phyloP scores from a whole-genome alignment of 306 rosid genomes.

The Malus sieversii region DNA sequence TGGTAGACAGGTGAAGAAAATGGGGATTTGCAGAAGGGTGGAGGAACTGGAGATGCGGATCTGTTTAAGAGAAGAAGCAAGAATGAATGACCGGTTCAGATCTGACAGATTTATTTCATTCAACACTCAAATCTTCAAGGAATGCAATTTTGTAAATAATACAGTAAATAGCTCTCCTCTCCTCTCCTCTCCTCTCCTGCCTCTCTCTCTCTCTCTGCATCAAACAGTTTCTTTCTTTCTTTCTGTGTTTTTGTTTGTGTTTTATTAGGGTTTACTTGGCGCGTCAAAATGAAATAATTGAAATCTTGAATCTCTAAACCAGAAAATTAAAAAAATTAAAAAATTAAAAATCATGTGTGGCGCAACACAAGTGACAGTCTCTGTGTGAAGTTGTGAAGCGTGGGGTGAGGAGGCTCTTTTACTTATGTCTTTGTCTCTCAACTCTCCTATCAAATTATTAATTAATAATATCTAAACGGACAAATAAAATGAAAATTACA shows the following conservation, averaged over 20 bases:
- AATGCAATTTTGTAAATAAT: no score
- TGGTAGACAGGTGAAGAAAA: no score
- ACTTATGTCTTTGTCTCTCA: background rate
- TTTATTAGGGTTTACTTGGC: conserved; percentile 8
- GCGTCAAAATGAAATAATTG: background rate
- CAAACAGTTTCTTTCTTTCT: background rate
- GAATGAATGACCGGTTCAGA: background rate
- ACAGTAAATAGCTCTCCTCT: background rate
- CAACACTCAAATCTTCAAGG: background rate
- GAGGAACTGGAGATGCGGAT: no score
- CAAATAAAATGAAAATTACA: background rate
- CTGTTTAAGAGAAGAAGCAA: no score
- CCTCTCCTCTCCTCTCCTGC: background rate
- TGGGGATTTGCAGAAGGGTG: no score
- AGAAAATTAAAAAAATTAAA: background rate
- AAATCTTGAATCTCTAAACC: background rate
- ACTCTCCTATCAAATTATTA: no score
- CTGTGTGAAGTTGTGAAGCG: background rate
- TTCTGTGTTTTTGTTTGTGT: background rate
- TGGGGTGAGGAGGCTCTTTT: no score
- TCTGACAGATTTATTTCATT: background rate
- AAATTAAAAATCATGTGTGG: background rate
- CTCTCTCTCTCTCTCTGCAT: background rate
- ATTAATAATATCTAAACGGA: background rate
- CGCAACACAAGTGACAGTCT: background rate